Base-by-base conservation (phyloP, 2,329 filamentous ascomycete genomes). In the Pseudophaeomoniella oleicola region DNA sequence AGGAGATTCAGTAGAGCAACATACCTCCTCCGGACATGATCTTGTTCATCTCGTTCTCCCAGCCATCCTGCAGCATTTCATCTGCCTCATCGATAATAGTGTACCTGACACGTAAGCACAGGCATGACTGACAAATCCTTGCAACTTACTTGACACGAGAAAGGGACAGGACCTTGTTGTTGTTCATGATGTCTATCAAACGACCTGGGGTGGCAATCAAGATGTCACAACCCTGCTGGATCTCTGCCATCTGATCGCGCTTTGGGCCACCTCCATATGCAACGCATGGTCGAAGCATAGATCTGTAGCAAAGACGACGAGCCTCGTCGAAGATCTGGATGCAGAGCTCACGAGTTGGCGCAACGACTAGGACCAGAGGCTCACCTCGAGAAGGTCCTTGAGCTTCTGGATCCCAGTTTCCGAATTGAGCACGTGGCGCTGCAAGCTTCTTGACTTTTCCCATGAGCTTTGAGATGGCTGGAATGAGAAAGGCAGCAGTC, bases 311-410 rank as follows among this genome's bases (percentile, higher is more conserved):
- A 34, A 96, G 75, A 48, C 88, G 85, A 43, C 90, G 81, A 16
- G 84, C 78, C 55, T 96, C 88, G 44, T 94, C 85, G 59, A 94
- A 96, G 46, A 96, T 94, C 53, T 98, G 90, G 2, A 86, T 81
- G 0, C 86, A 85, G 4, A 98, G 63, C 65, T 98, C 90, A 22
- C 90, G 81, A 37, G 82, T 90, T 1, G 90, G 90, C 9, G 75
- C 79, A 15, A 98, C 71, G 37, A 98, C 69, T 17, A 96, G 65
- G 0, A 96, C 81, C 4, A 98, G 61, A 3, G 90, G 90, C 64
- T 96, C 87, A 5, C 86, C 88, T 31, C 74, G 72, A 9, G 22
- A n/a, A 29, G 82, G 72, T 2, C 58, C 56, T 14, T 73, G 56
- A 12, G 53, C 51, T 1, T 60, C 60, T 2, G 68, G 57, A 9